A percentile compares a stretch with the other conserved stretches of the same genome.
Evolutionary conservation across 1,139 yeast genomes (phyloP).

Genomic region (Zygosaccharomyces pseudobailii): DNA sequence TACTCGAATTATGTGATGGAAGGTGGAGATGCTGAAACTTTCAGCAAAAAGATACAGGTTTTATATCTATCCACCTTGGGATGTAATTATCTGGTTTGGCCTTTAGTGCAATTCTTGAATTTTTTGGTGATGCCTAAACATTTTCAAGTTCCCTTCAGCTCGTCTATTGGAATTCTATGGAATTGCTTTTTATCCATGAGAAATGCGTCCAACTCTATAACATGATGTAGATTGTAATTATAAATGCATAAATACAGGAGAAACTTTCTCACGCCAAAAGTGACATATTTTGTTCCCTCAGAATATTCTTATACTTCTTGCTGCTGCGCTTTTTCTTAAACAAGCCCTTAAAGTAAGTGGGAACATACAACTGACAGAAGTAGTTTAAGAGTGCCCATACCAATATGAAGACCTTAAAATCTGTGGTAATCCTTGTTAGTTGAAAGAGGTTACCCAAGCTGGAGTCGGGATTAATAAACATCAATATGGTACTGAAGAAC

Average conservation of each 20-base stretch:
- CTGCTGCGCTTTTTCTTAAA: slow-evolving; percentile 36
- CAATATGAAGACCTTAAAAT: slow-evolving; percentile 50
- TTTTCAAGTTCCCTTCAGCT: slow-evolving; percentile 86
- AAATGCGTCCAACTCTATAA: slow-evolving; percentile 36
- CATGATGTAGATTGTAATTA: background rate
- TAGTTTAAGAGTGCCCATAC: slow-evolving; percentile 49
- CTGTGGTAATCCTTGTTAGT: slow-evolving; percentile 53
- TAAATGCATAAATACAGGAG: background rate
- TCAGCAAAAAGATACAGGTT: slow-evolving; percentile 56
- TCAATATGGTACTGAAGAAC: slow-evolving; percentile 45
- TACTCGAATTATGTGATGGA: slow-evolving; percentile 83
- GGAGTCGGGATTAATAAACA: slow-evolving; percentile 47
- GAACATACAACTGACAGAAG: slow-evolving; percentile 35
- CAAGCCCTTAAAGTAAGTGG: slow-evolving; percentile 30
- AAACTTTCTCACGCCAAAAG: slow-evolving; percentile 10
- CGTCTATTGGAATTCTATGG: slow-evolving; percentile 88
- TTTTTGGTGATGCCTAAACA: slow-evolving; percentile 74
- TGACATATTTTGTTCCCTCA: slow-evolving; percentile 12
- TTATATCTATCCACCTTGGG: slow-evolving; percentile 72
- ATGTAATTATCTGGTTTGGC: slow-evolving; percentile 88
- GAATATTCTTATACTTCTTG: slow-evolving; percentile 37
- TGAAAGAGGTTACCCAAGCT: slow-evolving; percentile 68
- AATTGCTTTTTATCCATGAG: slow-evolving; percentile 83
- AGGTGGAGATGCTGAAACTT: slow-evolving; percentile 61
- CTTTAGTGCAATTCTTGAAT: slow-evolving; percentile 85